A percentile compares a stretch with the other conserved stretches of the same genome.
These are phyloP conservation scores for Arachis hypogaea DNA, from an alignment of 306 rosid species.

Conservation along the genomic window DNA sequence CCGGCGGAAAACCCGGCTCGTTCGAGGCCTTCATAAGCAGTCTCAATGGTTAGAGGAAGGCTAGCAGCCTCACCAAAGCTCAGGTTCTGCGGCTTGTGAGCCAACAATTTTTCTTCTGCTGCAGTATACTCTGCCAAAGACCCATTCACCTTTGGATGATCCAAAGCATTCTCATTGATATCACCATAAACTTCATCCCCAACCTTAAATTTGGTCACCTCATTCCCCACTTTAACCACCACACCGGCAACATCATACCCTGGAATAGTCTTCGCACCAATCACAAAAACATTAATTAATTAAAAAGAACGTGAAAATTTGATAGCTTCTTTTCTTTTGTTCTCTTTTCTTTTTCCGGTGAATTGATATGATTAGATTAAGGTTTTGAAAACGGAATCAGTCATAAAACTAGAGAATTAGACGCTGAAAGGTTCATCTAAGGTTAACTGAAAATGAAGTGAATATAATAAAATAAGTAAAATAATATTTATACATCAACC, in stretches of 20 bases:
- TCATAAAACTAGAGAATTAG: no score
- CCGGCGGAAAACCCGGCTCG: slow-evolving; percentile 48
- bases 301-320: no score
- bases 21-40: slow-evolving; percentile 71
- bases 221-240: slow-evolving; percentile 63
- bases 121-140: slow-evolving; percentile 74
- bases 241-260: slow-evolving; percentile 72
- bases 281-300: not conserved
- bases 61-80: slow-evolving; percentile 71
- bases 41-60: slow-evolving; percentile 65
- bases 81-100: slow-evolving; percentile 62
- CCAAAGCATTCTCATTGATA: slow-evolving; percentile 48
- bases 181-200: slow-evolving; percentile 74
- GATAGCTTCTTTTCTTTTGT: no score
- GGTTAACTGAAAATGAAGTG: no score
- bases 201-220: slow-evolving; percentile 64
- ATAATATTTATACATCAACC: no score
- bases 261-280: slow-evolving; percentile 44
- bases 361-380: no score
- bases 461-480: no score
- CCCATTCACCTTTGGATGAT: slow-evolving; percentile 47
- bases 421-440: no score
- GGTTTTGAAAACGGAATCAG: no score
- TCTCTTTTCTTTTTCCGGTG: no score
- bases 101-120: slow-evolving; percentile 58